Evolutionary conservation across 306 rosid genomes (phyloP), one percentile per base, ranked within the genome.

Genomic region (Nissolia schottii): DNA sequence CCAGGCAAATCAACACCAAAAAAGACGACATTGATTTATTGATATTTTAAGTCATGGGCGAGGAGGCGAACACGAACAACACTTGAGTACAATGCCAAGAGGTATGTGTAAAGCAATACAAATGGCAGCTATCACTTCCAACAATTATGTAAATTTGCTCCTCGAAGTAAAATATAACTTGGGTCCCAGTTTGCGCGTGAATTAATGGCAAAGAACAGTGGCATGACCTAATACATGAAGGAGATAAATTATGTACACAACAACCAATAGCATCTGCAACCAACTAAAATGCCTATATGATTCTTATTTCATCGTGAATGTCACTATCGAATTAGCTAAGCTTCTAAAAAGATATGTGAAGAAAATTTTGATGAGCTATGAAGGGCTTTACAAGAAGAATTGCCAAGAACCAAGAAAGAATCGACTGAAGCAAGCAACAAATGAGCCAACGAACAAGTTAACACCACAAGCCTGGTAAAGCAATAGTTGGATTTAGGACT

Each of bases 351-450:
- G 32, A 54, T 75, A 41, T 45, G 37, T 32, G 71, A 23, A 49
- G 76, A 54, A 72, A 50, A 59, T 79, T 78, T 65, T 76, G 67
- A 31, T 75, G 54, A 76, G 65, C 78, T 63, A 50, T 53, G 83
- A 64, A 66, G 64, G 71, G 78, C 88, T 88, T 86, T 85, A 84
- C 88, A 95, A 77, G 77, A 86, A 87, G 83, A 86, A 82, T 83
- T 38, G 57, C 73, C 82, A 65, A 66, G 73, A 77, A 64, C 72
- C 41, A 60, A 60, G 55, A 90, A 92, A 79, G 81, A 85, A 84
- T 82, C 4, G 64, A 73, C 78, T 66, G 83, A 78, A 38, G 75
- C 67, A 67, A 65, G 80, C 74, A 75, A 83, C 25, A 19, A 64
- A 66, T 50, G 76, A 46, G 82, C 74, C 79, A 51, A 14, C 48